Conservation (phyloP, 768 basidiomycete genomes). For the Mycena haematopus region DNA sequence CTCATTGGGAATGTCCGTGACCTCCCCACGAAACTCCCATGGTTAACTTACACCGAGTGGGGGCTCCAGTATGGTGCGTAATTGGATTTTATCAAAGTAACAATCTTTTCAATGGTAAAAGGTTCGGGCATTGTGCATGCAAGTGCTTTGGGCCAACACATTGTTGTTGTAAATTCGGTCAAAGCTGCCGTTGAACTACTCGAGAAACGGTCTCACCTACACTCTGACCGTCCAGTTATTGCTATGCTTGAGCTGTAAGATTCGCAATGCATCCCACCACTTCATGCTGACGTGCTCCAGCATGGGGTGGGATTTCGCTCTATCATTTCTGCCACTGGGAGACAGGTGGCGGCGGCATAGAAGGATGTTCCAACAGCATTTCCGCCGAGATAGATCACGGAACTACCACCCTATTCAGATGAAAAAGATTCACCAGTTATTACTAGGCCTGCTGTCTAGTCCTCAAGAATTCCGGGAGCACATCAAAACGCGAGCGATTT, state of each 20-base stretch:
- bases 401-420: slow-evolving; percentile 34
- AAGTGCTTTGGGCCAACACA: slow-evolving; percentile 32
- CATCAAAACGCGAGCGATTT: slow-evolving; percentile 3
- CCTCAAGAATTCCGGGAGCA: slow-evolving; percentile 29
- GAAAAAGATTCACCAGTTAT: slow-evolving; percentile 32
- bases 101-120: slow-evolving; percentile 54
- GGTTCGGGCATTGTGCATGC: slow-evolving; percentile 33
- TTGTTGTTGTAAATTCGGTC: slow-evolving; percentile 36
- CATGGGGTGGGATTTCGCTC: slow-evolving; percentile 40
- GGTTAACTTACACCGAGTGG: slow-evolving; percentile 34
- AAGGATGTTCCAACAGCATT: slow-evolving; percentile 37
- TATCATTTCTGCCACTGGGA: slow-evolving; percentile 37
- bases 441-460: slow-evolving; percentile 24
- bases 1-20: slow-evolving; percentile 33
- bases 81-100: slow-evolving; percentile 8
- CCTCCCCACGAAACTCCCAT: slow-evolving; percentile 27
- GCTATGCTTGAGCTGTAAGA: slow-evolving; percentile 29
- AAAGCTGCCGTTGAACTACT: slow-evolving; percentile 34
- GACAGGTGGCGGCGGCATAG: slow-evolving; percentile 39
- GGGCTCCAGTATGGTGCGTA: slow-evolving; percentile 28
- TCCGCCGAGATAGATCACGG: slow-evolving; percentile 31
- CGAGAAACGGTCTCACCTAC: slow-evolving; percentile 33
- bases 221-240: slow-evolving; percentile 31
- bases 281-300: slow-evolving; percentile 29
- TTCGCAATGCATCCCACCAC: background rate